Evolutionary conservation across 1,284 basidiomycete species (phyloP).

Genomic region (Moniliella sp.): DNA sequence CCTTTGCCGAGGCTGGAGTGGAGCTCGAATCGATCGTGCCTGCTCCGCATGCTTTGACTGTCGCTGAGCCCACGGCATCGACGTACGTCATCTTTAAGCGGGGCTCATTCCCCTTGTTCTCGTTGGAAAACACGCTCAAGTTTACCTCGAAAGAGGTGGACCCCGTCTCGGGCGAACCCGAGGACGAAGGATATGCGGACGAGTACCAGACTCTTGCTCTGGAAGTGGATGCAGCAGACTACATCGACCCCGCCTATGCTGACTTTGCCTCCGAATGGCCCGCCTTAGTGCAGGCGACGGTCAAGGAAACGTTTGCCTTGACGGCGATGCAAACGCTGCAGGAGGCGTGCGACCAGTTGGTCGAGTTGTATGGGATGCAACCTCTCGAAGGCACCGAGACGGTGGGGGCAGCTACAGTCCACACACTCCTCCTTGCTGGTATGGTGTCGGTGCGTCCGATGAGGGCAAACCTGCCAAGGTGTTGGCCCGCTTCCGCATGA

Average conservation of each 20-base stretch:
- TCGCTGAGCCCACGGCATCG: conserved; percentile 51
- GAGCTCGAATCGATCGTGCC: conserved; percentile 90
- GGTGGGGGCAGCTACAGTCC: conserved; percentile 54
- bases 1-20: conserved; percentile 51
- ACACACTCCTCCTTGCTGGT: conserved; percentile 80
- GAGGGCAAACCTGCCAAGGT: conserved; percentile 83
- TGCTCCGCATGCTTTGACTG: conserved; percentile 43
- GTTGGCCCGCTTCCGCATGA: conserved; percentile 81
- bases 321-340: conserved; percentile 79
- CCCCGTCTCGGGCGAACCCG: conserved; percentile 81
- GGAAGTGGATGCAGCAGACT: conserved; percentile 72
- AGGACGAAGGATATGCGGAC: conserved; percentile 93
- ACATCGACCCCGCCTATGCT: conserved; percentile 73
- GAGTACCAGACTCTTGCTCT: conserved; percentile 94
- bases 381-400: conserved; percentile 46
- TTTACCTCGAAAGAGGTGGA: conserved; percentile 95
- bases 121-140: conserved; percentile 81
- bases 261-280: conserved; percentile 90
- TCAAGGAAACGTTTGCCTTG: conserved; percentile 81
- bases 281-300: conserved; percentile 45
- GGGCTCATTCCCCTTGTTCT: conserved; percentile 55
- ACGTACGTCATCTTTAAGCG: conserved; percentile 75
- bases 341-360: conserved; percentile 74
- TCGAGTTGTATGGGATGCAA: conserved; percentile 89
- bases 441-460: conserved; percentile 53